Evolutionary conservation across 2,329 filamentous ascomycete genomes (phyloP).

Genomic region (Epichloe bromicola): DNA sequence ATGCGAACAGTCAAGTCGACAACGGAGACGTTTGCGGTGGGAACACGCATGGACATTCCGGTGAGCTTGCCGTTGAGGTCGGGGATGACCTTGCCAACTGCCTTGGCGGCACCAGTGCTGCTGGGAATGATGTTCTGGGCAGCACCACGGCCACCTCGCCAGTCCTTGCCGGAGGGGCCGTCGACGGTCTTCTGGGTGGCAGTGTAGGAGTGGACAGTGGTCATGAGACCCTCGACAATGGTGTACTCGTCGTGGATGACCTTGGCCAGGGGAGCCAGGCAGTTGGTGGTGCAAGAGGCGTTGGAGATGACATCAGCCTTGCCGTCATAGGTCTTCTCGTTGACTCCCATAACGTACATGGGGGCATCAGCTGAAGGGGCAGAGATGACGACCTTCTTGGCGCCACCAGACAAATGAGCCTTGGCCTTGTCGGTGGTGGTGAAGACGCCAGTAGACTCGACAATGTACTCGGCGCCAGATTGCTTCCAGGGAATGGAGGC

Average conservation of each 20-base stretch:
- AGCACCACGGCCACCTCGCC: slow-evolving; percentile 96
- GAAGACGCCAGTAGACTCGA: slow-evolving; percentile 98
- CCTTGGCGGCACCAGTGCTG: slow-evolving; percentile 99
- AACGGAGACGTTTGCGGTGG: slow-evolving; percentile 96
- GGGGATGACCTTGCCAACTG: slow-evolving; percentile 99
- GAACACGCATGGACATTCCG: slow-evolving; percentile 99
- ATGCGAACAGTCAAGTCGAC: slow-evolving; percentile 92
- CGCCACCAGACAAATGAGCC: slow-evolving; percentile 88
- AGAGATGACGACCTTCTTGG: slow-evolving; percentile 96
- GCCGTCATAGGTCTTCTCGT: slow-evolving; percentile 85
- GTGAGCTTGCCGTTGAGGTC: slow-evolving; percentile 98
- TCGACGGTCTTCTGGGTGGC: slow-evolving; percentile 99
- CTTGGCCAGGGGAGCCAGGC: slow-evolving; percentile 97
- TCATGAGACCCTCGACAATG: slow-evolving; percentile 98
- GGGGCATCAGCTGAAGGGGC: slow-evolving; percentile 89
- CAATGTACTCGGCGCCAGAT: slow-evolving; percentile 81
- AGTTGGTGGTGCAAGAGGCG: slow-evolving; percentile 99
- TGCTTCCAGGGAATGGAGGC: slow-evolving; percentile 79
- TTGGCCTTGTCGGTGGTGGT: slow-evolving; percentile 94
- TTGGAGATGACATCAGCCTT: slow-evolving; percentile 93
- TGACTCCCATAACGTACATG: slow-evolving; percentile 99
- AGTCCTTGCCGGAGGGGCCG: slow-evolving; percentile 95
- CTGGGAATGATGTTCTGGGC: slow-evolving; percentile 99
- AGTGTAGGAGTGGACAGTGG: slow-evolving; percentile 99
- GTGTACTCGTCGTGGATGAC: slow-evolving; percentile 97